phyloP scores from a whole-genome alignment of 371 early-diverging fungal genomes.

The Apophysomyces elegans region DNA sequence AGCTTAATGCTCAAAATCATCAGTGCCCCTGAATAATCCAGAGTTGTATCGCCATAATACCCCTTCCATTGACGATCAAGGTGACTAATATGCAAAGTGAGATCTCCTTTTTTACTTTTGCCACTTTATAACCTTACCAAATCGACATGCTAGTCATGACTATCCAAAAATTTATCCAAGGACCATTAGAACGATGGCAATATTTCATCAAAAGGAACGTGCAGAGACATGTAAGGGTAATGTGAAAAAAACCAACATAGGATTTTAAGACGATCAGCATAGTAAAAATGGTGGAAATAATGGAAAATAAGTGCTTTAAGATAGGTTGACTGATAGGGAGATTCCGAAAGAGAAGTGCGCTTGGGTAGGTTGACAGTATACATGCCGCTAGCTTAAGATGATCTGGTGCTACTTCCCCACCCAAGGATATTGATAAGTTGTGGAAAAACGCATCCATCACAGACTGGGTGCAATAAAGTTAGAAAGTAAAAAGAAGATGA shows the following conservation, averaged over 20 bases:
- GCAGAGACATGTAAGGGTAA: constrained; percentile 56
- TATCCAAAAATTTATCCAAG: constrained; percentile 64
- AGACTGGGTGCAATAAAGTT: not conserved
- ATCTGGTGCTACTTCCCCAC: constrained; percentile 42
- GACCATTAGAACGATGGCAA: constrained; percentile 54
- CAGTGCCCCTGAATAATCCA: constrained; percentile 83
- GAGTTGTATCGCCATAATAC: constrained; percentile 39
- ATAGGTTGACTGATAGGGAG: constrained; percentile 48
- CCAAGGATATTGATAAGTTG: constrained; percentile 12
- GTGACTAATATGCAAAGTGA: constrained; percentile 47
- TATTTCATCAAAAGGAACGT: constrained; percentile 55
- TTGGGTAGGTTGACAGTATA: constrained; percentile 54
- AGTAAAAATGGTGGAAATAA: constrained; percentile 60
- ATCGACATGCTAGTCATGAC: constrained; percentile 76
- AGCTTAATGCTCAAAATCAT: constrained; percentile 91
- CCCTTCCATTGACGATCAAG: constrained; percentile 53
- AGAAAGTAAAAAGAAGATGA: not conserved
- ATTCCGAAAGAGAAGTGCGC: constrained; percentile 52
- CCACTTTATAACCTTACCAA: constrained; percentile 40
- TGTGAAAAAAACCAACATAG: constrained; percentile 58
- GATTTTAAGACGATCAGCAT: constrained; percentile 62
- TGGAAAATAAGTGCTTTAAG: constrained; percentile 71
- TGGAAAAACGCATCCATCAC: constrained; percentile 25
- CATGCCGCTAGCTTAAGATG: constrained; percentile 49
- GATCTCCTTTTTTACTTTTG: constrained; percentile 3